phyloP scores from a whole-genome alignment of 2,329 filamentous ascomycete species.

The Aspergillus persii region DNA sequence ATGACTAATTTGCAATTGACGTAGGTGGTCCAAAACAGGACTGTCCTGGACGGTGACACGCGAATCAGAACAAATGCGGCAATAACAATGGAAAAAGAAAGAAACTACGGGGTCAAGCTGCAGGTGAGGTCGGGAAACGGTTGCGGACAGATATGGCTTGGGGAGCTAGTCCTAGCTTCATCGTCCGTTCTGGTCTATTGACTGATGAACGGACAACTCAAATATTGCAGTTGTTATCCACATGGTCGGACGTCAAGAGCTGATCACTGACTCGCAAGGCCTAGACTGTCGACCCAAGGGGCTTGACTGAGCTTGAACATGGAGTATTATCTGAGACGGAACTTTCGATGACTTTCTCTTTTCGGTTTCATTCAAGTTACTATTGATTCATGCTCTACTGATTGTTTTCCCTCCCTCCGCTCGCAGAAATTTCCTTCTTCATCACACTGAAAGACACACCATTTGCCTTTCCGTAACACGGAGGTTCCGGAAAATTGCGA shows the following conservation, averaged over 20 bases:
- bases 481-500: neutral
- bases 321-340: neutral
- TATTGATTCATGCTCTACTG: neutral
- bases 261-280: constrained; percentile 1
- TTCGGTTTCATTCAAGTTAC: neutral
- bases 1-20: neutral
- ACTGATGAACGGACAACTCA: constrained; percentile 1
- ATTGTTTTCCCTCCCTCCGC: neutral
- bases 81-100: neutral
- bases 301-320: neutral
- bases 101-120: neutral
- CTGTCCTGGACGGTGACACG: neutral
- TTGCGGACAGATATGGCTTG: neutral
- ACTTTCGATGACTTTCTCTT: neutral
- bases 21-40: neutral
- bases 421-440: neutral
- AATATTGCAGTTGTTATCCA: constrained; percentile 1
- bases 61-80: neutral
- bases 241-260: constrained; percentile 2
- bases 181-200: neutral
- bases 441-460: neutral
- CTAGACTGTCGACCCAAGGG: neutral
- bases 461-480: neutral
- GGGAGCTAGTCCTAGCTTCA: neutral
- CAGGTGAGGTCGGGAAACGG: constrained; percentile 1